Base-by-base conservation (phyloP, 371 early-diverging fungal genomes). In the Lichtheimia ornata region DNA sequence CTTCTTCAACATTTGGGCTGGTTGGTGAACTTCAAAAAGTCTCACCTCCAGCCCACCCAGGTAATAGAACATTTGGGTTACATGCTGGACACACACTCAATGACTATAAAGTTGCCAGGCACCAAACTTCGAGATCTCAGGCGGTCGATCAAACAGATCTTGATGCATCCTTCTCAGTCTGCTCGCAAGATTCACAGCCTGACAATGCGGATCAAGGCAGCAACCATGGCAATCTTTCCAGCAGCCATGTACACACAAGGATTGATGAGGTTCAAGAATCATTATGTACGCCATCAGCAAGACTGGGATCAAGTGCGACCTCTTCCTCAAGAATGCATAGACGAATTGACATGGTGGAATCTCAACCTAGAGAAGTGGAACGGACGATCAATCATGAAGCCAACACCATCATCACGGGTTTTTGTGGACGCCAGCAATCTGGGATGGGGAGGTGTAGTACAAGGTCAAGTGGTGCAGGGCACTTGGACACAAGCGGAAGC, bases 181-280 rank as follows among this genome's bases (percentile, higher is more conserved):
- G 27, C 70, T 3, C 62, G 65, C 12, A 14, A 30, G 0, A 55
- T 72, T 2, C 47, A 68, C 11, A 51, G 69, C 2, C 66, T 72
- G 52, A 65, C 66, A 3, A 66, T 66, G 43, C 66, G 66, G 28
- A 60, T 64, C 14, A 59, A 62, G 25, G 63, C 71, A 20, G 63
- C 56, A 2, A 70, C 69, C 0, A 53, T 56, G 20, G 70, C 74
- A 12, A 52, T 74, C 0, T 64, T 76, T 17, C 72, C 65, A 25
- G 67, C 64, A 0, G 54, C 27, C 5, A 64, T 27, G 47, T 58
- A 41, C 44, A 61, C 57, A 51, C 65, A 22, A 27, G 25, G 30
- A 9, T 12, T 59, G 35, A 50, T 59, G 42, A 27, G 50, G 5
- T 59, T 51, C 59, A 59, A 59, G 59, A 59, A 51, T 17, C 41